These are phyloP conservation scores for Boeremia lycopersici DNA, from an alignment of 2,329 filamentous ascomycete species.

Conservation along the genomic window DNA sequence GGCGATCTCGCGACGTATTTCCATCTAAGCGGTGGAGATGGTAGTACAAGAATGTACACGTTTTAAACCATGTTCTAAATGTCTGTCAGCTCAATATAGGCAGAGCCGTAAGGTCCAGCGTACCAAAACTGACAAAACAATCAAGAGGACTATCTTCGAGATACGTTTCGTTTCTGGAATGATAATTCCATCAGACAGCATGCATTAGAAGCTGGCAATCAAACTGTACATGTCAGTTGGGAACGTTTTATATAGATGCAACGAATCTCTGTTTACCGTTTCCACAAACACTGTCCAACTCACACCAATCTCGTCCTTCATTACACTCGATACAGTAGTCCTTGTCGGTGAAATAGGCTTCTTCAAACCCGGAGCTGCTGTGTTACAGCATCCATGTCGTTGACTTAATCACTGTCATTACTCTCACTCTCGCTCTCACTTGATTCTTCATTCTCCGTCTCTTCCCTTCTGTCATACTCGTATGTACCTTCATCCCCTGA, in stretches of 20 bases:
- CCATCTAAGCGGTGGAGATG: conserved; percentile 33
- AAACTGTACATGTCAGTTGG: conserved; percentile 15
- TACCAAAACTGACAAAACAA: conserved; percentile 36
- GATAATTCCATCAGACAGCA: conserved; percentile 38
- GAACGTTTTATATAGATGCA: conserved; percentile 26
- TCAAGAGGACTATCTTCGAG: conserved; percentile 31
- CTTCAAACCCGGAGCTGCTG: neutral
- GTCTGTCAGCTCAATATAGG: neutral
- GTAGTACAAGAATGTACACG: conserved; percentile 30
- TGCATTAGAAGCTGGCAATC: conserved; percentile 40
- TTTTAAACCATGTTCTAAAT: conserved; percentile 26
- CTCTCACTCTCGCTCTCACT: conserved; percentile 4
- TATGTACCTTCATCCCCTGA: neutral
- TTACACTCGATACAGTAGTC: neutral
- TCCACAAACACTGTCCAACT: too few relatives aligned
- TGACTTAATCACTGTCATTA: neutral
- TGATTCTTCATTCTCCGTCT: neutral
- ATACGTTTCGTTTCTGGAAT: conserved; percentile 33
- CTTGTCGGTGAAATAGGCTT: neutral
- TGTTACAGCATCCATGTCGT: neutral
- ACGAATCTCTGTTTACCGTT: conserved; percentile 18
- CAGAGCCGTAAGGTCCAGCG: neutral
- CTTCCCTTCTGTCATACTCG: too few relatives aligned
- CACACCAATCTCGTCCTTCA: too few relatives aligned
- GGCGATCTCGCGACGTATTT: conserved; percentile 23